These are phyloP conservation scores for Tetraselmis striata DNA, from an alignment of 139 green algal genomes.

Conservation along the genomic window DNA sequence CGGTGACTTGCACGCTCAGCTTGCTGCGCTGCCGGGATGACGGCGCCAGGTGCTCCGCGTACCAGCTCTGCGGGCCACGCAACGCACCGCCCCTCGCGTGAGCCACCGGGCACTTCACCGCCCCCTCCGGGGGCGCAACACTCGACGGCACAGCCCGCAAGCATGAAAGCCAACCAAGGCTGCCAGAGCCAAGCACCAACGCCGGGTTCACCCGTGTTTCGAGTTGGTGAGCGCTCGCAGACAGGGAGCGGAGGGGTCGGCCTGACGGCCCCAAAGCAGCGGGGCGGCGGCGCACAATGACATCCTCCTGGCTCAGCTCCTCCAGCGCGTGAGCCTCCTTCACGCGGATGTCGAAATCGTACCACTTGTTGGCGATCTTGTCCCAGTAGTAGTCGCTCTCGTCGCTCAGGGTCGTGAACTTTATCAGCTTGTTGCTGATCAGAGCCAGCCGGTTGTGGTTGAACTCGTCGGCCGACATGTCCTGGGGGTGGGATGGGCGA, in stretches of 20 bases:
- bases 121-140: constrained; percentile 47
- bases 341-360: constrained; percentile 1
- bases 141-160: constrained; percentile 14
- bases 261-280: neutral
- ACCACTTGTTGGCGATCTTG: constrained; percentile 54
- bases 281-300: constrained; percentile 5
- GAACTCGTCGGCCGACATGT: constrained; percentile 63
- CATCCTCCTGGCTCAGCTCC: constrained; percentile 11
- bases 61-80: constrained; percentile 32
- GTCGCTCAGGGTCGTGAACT: constrained; percentile 63
- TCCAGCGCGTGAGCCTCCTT: constrained; percentile 3
- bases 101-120: constrained; percentile 49
- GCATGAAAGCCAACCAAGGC: neutral
- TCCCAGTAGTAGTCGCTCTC: constrained; percentile 77
- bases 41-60: constrained; percentile 18
- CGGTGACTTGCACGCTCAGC: constrained; percentile 42
- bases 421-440: constrained; percentile 62
- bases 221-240: too few species aligned
- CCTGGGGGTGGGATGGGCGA: neutral
- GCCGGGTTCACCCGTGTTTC: neutral
- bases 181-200: neutral
- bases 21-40: constrained; percentile 15
- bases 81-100: constrained; percentile 23
- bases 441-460: constrained; percentile 61
- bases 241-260: too few species aligned